Evolutionary conservation across 177 flowering plant species (phyloP), one percentile per base, ranked within the genome.

Genomic region (Tripterygium wilfordii): DNA sequence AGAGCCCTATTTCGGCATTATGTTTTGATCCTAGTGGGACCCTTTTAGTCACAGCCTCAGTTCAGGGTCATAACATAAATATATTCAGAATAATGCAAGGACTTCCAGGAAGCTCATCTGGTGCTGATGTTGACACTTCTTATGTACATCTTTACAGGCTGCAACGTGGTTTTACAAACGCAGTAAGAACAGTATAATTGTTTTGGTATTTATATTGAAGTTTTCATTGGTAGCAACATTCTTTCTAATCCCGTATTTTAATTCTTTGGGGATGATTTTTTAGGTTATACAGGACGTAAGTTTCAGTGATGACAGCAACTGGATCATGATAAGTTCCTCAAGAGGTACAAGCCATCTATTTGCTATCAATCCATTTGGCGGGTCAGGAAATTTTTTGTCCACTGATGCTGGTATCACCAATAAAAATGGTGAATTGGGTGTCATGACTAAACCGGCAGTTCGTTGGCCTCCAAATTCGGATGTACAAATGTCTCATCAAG

Each of bases 281-380:
- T 80, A 90, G 97, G 81, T 88, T 46, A 90, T 90, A 65, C 91
- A 83, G 62, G 98, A 90, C 47, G 83, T 90, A 38, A 76, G 95
- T 63, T 90, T 90, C 61, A 90, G 98, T 65, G 70, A 63, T 44
- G 85, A 90, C 55, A 81, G 95, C 65, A 68, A 66, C 29, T 90
- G 95, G 98, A 76, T 90, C 30, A 74, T 81, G 84, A 71, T 90
- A 19, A 85, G 88, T 68, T 90, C 98, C 13, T 88, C 89, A 9
- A 76, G 92, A 62, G 98, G 96, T 40, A 90, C 98, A 12, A 76
- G 76, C 60, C 98, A 90, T 70, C 71, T 90, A 13, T 90, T 90
- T 76, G 78, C 84, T 43, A 73, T 90, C 48, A 74, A 83, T 45
- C 84, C 88, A 32, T 58, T 38, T 0, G 95, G 89, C 26, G 96